Evolutionary conservation across 2,329 filamentous ascomycete genomes (phyloP).

Genomic region (Sclerotinia spermophila): DNA sequence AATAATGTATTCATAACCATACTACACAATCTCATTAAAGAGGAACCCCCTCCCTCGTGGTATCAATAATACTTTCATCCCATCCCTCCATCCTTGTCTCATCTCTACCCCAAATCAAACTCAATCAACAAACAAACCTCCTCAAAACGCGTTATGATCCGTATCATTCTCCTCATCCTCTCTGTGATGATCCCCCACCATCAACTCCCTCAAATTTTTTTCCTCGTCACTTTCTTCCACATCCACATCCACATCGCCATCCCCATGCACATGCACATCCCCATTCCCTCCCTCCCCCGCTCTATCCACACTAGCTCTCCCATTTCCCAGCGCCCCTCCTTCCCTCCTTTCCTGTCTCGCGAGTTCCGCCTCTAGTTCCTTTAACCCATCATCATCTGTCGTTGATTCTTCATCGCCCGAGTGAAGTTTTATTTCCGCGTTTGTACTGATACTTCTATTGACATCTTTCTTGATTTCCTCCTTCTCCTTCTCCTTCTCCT

Average conservation of each 20-base stretch:
- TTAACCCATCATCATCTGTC: constrained; percentile 6
- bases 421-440: not conserved
- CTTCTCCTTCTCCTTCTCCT: constrained; percentile 20
- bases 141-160: constrained; percentile 14
- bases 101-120: not conserved
- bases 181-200: constrained; percentile 8
- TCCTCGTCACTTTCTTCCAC: constrained; percentile 17
- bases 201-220: constrained; percentile 14
- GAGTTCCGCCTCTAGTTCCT: constrained; percentile 2
- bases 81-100: not conserved
- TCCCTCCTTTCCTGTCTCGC: not conserved
- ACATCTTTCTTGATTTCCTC: constrained; percentile 23
- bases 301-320: not conserved
- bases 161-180: not conserved
- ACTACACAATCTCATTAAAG: not conserved
- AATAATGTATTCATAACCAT: not conserved
- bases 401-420: not conserved
- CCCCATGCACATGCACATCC: too few relatives aligned
- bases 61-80: not conserved
- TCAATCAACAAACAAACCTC: not conserved
- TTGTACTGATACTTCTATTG: not conserved
- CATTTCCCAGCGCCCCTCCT: not conserved
- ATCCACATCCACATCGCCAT: not conserved
- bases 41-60: not conserved
- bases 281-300: not conserved